A percentile compares a stretch with the other conserved stretches of the same genome.
phyloP scores from a whole-genome alignment of 805 yeast species.

The Metschnikowia lochheadii region DNA sequence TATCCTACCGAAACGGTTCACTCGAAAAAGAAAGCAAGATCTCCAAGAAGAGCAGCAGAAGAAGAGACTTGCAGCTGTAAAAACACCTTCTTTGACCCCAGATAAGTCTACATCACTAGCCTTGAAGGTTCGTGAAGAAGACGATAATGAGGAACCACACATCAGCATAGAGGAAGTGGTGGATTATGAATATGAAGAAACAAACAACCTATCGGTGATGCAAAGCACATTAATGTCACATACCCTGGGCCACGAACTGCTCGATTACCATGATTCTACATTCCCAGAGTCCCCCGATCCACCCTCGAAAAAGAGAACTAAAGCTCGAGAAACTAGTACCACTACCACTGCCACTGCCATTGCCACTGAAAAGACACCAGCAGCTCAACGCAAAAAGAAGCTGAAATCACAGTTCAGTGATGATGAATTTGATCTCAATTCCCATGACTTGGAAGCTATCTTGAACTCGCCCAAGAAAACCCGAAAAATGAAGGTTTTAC shows the following conservation, averaged over 20 bases:
- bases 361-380: not conserved
- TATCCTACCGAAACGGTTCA: constrained; percentile 7
- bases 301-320: not conserved
- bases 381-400: not conserved
- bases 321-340: not conserved
- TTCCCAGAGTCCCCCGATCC: constrained; percentile 4
- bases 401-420: constrained; percentile 13
- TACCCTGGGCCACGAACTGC: not conserved
- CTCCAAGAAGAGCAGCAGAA: not conserved
- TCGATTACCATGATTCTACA: constrained; percentile 7
- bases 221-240: not conserved
- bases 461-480: constrained; percentile 21
- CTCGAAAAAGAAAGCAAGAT: constrained; percentile 7
- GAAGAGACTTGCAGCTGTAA: not conserved
- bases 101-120: constrained; percentile 6
- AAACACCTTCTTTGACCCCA: not conserved
- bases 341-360: not conserved
- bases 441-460: constrained; percentile 15
- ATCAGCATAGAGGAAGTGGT: not conserved
- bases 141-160: not conserved
- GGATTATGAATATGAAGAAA: not conserved
- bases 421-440: constrained; percentile 18
- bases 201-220: not conserved
- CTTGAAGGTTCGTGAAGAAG: constrained; percentile 3
- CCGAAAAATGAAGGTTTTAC: constrained; percentile 19